Percentiles rank a stretch among this genome's conserved stretches.
These are phyloP conservation scores for Phytophthora crassamura DNA, from an alignment of 352 stramenopile genomes.

Conservation along the genomic window DNA sequence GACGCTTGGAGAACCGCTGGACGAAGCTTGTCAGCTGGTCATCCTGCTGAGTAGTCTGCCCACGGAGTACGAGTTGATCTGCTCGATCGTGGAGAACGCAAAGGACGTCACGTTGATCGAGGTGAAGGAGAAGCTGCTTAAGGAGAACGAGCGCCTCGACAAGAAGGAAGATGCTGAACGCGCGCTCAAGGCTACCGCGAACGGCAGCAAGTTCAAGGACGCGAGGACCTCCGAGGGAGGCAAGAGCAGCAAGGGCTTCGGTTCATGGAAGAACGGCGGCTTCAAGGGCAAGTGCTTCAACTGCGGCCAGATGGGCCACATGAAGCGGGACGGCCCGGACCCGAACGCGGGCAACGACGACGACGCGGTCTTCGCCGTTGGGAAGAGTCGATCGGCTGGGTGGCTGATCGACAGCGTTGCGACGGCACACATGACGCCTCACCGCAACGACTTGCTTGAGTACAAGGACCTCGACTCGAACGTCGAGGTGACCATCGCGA, in stretches of 20 bases:
- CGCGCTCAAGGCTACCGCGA: too few species aligned
- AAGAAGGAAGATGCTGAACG: not conserved
- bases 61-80: conserved; percentile 9
- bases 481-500: conserved; percentile 28
- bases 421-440: conserved; percentile 23
- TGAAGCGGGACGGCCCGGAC: too few species aligned
- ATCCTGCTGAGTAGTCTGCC: conserved; percentile 16
- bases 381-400: not conserved
- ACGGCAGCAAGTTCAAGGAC: too few species aligned
- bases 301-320: too few species aligned
- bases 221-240: too few species aligned
- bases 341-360: not conserved
- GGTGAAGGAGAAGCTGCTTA: conserved; percentile 31
- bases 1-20: conserved; percentile 17
- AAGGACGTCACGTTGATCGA: conserved; percentile 11
- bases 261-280: too few species aligned
- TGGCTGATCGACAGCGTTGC: conserved; percentile 25
- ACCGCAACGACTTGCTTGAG: conserved; percentile 18
- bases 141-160: conserved; percentile 22
- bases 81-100: conserved; percentile 13
- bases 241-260: too few species aligned
- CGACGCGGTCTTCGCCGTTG: conserved; percentile 5
- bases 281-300: too few species aligned
- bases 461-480: not conserved
- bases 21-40: conserved; percentile 9